These are phyloP conservation scores for Thielaviopsis musarum DNA, from an alignment of 2,329 filamentous ascomycete species.

Conservation along the genomic window DNA sequence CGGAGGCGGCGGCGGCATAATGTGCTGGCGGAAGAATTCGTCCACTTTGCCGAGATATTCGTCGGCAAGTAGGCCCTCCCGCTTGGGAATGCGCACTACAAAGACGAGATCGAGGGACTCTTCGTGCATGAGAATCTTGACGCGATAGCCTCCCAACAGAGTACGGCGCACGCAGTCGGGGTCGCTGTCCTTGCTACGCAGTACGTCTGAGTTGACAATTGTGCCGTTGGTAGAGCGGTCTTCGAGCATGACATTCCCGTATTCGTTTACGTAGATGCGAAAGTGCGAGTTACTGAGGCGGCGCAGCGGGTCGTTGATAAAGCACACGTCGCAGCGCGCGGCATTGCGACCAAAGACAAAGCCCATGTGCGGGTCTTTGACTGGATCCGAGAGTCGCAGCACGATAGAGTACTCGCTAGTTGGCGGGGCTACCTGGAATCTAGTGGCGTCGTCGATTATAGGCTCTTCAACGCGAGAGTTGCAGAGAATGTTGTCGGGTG, in stretches of 20 bases:
- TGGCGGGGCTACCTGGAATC: conserved; percentile 33
- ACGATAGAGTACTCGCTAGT: conserved; percentile 51
- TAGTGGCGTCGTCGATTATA: conserved; percentile 31
- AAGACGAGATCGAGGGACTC: conserved; percentile 51
- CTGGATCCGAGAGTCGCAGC: conserved; percentile 56
- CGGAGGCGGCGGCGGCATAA: conserved; percentile 2
- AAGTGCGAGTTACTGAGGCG: conserved; percentile 93
- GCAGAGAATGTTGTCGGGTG: conserved; percentile 27
- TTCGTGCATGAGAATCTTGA: conserved; percentile 47
- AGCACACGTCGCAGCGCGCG: conserved; percentile 53
- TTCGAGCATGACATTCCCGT: conserved; percentile 77
- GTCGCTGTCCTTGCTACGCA: conserved; percentile 29
- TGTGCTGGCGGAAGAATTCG: conserved; percentile 32
- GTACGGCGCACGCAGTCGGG: conserved; percentile 35
- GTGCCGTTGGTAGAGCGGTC: conserved; percentile 96
- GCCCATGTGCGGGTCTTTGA: conserved; percentile 52
- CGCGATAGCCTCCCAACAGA: conserved; percentile 54
- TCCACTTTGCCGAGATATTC: conserved; percentile 53
- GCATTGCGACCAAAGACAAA: conserved; percentile 76
- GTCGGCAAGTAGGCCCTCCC: conserved; percentile 46
- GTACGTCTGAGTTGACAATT: conserved; percentile 55
- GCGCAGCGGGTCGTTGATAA: conserved; percentile 47
- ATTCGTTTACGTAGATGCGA: conserved; percentile 76
- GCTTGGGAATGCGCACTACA: conserved; percentile 66
- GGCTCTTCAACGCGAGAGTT: conserved; percentile 33